Base-by-base conservation (phyloP, 169 alveolate species). In the Plasmodium knowlesi region DNA sequence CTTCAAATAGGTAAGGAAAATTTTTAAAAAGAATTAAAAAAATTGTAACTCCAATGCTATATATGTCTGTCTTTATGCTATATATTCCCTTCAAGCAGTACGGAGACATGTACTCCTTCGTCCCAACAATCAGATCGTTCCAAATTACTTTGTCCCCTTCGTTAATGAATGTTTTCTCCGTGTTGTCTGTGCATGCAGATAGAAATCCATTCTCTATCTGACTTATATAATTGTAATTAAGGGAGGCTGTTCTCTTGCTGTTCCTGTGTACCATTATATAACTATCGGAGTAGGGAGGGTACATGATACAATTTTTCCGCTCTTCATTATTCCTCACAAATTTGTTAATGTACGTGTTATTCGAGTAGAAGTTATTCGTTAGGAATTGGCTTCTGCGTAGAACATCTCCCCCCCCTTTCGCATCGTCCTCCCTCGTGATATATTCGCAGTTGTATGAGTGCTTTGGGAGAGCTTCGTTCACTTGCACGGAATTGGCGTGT, bases 51-150 rank as follows among this genome's bases (percentile, higher is more conserved):
- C 94, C 94, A 22, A 88, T 43, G 46, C 94, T 88, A 30, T 88
- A 88, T 37, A 88, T 88, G 46, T 88, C 94, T 34, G 94, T 88
- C 41, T 46, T 88, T 61, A 57, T 79, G 71, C 94, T 88, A 53
- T 88, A 88, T 61, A 79, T 76, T 22, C 94, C 94, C 73, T 79
- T 88, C 46, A 88, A 80, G 37, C 94, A 88, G 34, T 79, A 30
- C 3, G 94, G 94, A 16, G 94, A 88, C 85, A 88, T 88, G 61
- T 88, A 88, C 50, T 88, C 94, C 67, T 88, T 88, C 28, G 94
- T 88, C 50, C 94, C 94, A 19, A 88, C 79, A 10, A 88, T 88
- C 54, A 88, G 71, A 79, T 88, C 94, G 50, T 79, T 88, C 34
- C 79, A 79, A 39, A 79, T 61, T 22, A 88, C 37, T 67, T 67